Evolutionary conservation across 2,329 filamentous ascomycete genomes (phyloP).

Genomic region (Colletotrichum incanum): DNA sequence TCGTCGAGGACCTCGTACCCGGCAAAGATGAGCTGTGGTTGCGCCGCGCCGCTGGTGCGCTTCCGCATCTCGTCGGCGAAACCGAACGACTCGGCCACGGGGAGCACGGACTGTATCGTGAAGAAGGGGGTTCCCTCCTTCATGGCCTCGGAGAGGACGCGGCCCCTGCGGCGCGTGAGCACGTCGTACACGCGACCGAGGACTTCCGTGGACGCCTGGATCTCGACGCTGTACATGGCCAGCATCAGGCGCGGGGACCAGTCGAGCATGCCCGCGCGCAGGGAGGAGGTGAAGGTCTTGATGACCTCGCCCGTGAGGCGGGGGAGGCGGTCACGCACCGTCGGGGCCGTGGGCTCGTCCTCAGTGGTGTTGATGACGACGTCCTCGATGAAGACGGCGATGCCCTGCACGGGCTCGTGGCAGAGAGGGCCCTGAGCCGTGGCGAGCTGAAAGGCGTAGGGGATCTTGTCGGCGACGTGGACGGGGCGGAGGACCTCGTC

Average conservation of each 20-base stretch:
- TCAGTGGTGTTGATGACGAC: slow-evolving; percentile 70
- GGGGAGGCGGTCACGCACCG: slow-evolving; percentile 77
- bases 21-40: slow-evolving; percentile 92
- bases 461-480: slow-evolving; percentile 90
- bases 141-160: slow-evolving; percentile 90
- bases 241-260: slow-evolving; percentile 97
- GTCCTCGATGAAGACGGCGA: slow-evolving; percentile 92
- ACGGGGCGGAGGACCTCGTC: slow-evolving; percentile 70
- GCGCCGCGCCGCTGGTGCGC: slow-evolving; percentile 89
- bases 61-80: slow-evolving; percentile 98
- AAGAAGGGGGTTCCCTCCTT: slow-evolving; percentile 98
- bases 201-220: slow-evolving; percentile 96
- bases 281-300: slow-evolving; percentile 87
- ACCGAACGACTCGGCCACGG: slow-evolving; percentile 95
- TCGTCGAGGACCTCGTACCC: slow-evolving; percentile 95
- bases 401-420: slow-evolving; percentile 91
- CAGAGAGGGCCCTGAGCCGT: slow-evolving; percentile 92
- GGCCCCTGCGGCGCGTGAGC: slow-evolving; percentile 93
- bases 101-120: slow-evolving; percentile 89
- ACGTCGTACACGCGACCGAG: slow-evolving; percentile 96
- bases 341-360: slow-evolving; percentile 63
- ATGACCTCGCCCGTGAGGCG: slow-evolving; percentile 95
- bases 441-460: slow-evolving; percentile 94
- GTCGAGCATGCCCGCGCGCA: slow-evolving; percentile 89
- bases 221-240: slow-evolving; percentile 98